phyloP scores from a whole-genome alignment of 192 early-diverging fungal genomes.

The Coemansia guatemalensis region DNA sequence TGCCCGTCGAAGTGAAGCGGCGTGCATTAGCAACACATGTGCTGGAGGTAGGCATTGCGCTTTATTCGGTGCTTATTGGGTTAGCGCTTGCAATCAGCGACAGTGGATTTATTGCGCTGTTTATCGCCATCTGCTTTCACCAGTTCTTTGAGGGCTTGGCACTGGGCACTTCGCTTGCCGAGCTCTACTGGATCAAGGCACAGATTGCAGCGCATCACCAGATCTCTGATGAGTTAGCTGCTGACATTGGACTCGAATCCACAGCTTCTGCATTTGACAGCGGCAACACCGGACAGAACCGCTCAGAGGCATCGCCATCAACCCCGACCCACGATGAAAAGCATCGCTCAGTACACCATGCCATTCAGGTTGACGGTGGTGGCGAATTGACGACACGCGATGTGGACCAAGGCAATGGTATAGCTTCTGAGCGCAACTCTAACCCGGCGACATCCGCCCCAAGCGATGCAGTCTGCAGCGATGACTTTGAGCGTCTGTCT shows the following conservation, averaged over 20 bases:
- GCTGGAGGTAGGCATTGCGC: slow-evolving; percentile 70
- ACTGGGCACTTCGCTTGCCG: slow-evolving; percentile 67
- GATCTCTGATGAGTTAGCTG: too few species aligned
- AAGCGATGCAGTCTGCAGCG: slow-evolving; percentile 6
- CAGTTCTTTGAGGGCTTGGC: slow-evolving; percentile 79
- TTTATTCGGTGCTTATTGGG: slow-evolving; percentile 75
- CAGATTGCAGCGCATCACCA: slow-evolving; percentile 18
- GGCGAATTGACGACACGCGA: background rate
- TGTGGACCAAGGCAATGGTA: background rate
- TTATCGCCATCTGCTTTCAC: slow-evolving; percentile 66
- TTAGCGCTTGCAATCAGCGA: slow-evolving; percentile 56
- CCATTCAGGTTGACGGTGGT: background rate
- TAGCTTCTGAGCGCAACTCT: background rate
- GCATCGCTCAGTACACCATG: background rate
- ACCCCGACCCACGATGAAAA: background rate
- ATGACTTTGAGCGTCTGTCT: slow-evolving; percentile 20
- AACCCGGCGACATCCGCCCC: background rate
- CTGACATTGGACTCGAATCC: too few species aligned
- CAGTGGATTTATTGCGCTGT: slow-evolving; percentile 56
- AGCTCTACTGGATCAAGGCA: slow-evolving; percentile 54
- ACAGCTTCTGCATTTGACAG: too few species aligned
- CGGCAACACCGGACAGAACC: too few species aligned
- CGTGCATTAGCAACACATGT: slow-evolving; percentile 60
- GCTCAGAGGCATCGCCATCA: too few species aligned
- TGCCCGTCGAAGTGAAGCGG: slow-evolving; percentile 24